Base-by-base conservation (phyloP, 352 stramenopile species). In the Aphanomyces invadans region DNA sequence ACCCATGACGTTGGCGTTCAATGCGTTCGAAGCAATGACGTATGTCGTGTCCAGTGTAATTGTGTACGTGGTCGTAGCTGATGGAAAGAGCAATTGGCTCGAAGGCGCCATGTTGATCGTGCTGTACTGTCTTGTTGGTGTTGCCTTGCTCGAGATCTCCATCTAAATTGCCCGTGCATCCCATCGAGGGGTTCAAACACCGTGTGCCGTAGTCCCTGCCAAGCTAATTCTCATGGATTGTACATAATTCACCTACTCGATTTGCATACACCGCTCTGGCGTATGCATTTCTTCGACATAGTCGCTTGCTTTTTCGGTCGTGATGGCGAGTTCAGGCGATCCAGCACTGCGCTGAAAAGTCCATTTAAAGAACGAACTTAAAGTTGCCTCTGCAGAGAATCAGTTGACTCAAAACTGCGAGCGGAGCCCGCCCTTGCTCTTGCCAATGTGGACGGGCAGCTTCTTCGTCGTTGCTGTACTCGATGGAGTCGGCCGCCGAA, bases 31-130 rank as follows among this genome's bases (percentile, higher is more conserved):
- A 79, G 97, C 98, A 71, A 84, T 94, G 69, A 80, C 98, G 32
- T 98, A 98, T 72, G 80, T 98, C 69, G 88, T 98, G 70, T 90
- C 89, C 28, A 94, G 98, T 62, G 83, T 98, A 64, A 98, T 98
- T 60, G 95, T 98, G 2, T 96, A 95, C 65, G 88, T 79, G 23
- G 89, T 92, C 73, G 90, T 96, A 60, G 87, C 86, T 25, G 86
- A 95, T 56, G 88, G 89, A 66, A 95, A 91, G 68, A 92, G 79
- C 70, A 97, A 96, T 63, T 97, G 89, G 89, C 86, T 97, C 29
- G 81, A 96, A 65, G 89, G 89, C 31, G 91, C 86, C 52, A 92
- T 96, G 81, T 75, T 97, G 48, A 83, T 97, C 63, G 96, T 87
- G n/a, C 87, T 88, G 21, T 97, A 97, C 74, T 75, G 86, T 63